phyloP scores from a whole-genome alignment of 805 yeast genomes.

The Tetrapisispora namnaoensis region DNA sequence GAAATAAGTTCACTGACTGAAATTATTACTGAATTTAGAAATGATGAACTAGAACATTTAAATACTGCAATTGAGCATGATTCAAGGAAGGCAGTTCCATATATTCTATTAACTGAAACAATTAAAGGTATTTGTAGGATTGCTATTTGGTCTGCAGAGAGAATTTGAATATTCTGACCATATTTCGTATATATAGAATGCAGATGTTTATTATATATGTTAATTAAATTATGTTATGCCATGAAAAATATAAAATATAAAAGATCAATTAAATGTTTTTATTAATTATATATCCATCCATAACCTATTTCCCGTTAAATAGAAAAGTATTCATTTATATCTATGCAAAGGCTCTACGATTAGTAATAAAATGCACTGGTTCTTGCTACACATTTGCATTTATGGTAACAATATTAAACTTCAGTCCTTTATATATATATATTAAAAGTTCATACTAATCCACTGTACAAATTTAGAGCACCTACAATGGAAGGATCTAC shows the following conservation, averaged over 20 bases:
- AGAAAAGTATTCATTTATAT: too few relatives aligned
- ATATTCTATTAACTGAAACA: constrained; percentile 76
- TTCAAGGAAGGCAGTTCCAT: constrained; percentile 88
- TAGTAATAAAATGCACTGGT: too few relatives aligned
- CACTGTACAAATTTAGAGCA: constrained; percentile 73
- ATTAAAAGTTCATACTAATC: constrained; percentile 43
- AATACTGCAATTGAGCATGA: constrained; percentile 90
- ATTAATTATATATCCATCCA: neutral
- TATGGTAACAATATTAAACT: neutral
- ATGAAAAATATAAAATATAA: too few relatives aligned
- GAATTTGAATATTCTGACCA: constrained; percentile 36
- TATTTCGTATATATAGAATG: too few relatives aligned
- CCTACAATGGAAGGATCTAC: constrained; percentile 66
- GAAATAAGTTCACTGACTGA: constrained; percentile 52
- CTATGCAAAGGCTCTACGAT: too few relatives aligned
- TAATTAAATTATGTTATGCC: neutral
- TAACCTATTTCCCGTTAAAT: too few relatives aligned
- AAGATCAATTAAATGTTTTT: too few relatives aligned
- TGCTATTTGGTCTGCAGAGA: constrained; percentile 87
- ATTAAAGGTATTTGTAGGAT: constrained; percentile 73
- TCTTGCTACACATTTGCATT: too few relatives aligned
- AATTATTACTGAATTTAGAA: constrained; percentile 69
- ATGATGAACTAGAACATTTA: constrained; percentile 89
- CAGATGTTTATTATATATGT: too few relatives aligned
- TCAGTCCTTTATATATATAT: neutral